Base-by-base conservation (phyloP, 1,139 yeast species). In the Lipomyces yarrowii region DNA sequence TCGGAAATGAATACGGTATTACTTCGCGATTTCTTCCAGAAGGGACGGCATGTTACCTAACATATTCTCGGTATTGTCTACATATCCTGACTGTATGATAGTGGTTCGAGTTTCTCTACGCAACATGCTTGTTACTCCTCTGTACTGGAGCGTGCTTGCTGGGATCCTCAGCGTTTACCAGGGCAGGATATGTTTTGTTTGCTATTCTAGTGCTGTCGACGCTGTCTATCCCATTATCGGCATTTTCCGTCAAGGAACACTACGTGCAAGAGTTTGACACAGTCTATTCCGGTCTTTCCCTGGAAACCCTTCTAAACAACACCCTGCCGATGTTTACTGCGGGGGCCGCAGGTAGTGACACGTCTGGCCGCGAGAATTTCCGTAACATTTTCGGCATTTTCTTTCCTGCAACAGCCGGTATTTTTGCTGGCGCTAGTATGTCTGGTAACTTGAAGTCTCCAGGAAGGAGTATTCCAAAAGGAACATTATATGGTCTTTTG, bases 341-440 rank as follows among this genome's bases (percentile, higher is more conserved):
- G 59, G 96, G 96, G 18, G 98, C 98, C 4, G 98, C 97, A 2
- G 98, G 98, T 0, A 89, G 96, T 11, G 87, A 88, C 53, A 79
- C 84, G 62, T 81, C 84, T 3, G 81, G 83, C 0, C 85, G 82
- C 26, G 98, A 93, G 76, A 90, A 87, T 1, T 91, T 93, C 74
- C 85, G 88, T 66, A 89, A 90, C 75, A 78, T 94, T 71, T 94
- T 94, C 83, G 98, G 98, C 2, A 90, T 94, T 62, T 91, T 94
- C 76, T 94, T 94, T 80, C 98, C 99, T 15, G 97, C 99, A 0
- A 93, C 98, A 0, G 97, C 98, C 1, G 99, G 99, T 67, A 93
- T 94, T 56, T 89, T 93, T 77, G 98, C 99, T 0, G 99, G 99
- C n/a, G 98, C 98, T 0, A 90, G 96, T 18, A 94, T 94, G 98